Evolutionary conservation across 2,329 filamentous ascomycete species (phyloP), one percentile per base, ranked within the genome.

Genomic region (Claviceps monticola): DNA sequence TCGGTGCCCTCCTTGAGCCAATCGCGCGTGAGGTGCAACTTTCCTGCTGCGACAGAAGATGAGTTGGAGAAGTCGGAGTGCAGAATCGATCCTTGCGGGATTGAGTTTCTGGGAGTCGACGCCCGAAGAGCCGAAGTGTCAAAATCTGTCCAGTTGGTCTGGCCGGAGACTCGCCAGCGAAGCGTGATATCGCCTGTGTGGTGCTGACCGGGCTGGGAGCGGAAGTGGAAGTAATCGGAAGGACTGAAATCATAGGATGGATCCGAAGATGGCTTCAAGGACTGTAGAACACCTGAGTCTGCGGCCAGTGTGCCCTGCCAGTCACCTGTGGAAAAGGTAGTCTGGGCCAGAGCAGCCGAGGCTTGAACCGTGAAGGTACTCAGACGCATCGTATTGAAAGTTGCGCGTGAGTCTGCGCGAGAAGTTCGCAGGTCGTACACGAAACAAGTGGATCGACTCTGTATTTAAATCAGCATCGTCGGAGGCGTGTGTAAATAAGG

Each of bases 161-260:
- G 51, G 5, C 65, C 67, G 1, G 60, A 60, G 2, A 63, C 56
- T n/a, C 76, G 74, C 58, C 78, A 81, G 13, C 76, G 71, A 45
- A 75, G 69, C 0, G 75, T 79, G 41, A 82, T 65, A 46, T 82
- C 78, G 4, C 78, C 78, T 57, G 74, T 74, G 59, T 82, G 78
- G 54, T 81, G 79, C 54, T 79, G 73, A 3, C 72, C 72, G 53
- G 78, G 72, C 13, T 67, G 66, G 11, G 73, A 69, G 7, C 78
- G 68, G 16, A 64, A 62, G 0, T 67, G 53, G 3, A 80, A 66
- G 45, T 72, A 62, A 57, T 79, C 77, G 7, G 66, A 74, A 0
- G 78, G 77, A 2, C 78, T 66, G 55, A 80, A 81, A 60, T 81
- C 74, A 54, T 50, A 50, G 14, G 11, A 26, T 14, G 41, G n/a